Conservation (phyloP, 495 filamentous ascomycete species). For the Penicillium manginii region DNA sequence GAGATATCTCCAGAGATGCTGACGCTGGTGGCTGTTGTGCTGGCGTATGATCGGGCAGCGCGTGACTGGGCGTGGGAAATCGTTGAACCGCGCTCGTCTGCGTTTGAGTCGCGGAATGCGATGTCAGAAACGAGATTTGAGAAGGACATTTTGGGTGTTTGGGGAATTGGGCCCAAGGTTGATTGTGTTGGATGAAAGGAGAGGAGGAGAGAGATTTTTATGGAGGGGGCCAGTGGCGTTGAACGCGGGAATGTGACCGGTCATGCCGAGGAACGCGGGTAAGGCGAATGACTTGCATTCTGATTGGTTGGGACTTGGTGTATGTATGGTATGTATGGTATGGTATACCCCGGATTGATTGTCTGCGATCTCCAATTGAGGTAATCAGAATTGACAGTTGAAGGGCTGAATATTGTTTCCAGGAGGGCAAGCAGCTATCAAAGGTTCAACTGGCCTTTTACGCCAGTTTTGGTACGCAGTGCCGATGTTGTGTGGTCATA, state of each 20-base stretch:
- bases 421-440: no score
- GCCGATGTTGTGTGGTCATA: no score
- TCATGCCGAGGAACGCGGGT: slow-evolving; percentile 16
- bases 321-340: neutral
- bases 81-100: slow-evolving; percentile 63
- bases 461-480: no score
- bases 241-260: slow-evolving; percentile 3
- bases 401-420: no score
- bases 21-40: slow-evolving; percentile 90
- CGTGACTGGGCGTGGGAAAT: slow-evolving; percentile 72
- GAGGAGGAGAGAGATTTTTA: no score
- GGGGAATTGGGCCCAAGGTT: no score
- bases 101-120: slow-evolving; percentile 66
- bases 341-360: no score
- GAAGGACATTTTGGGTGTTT: slow-evolving; percentile 71
- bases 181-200: no score
- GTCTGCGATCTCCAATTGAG: no score
- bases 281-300: slow-evolving; percentile 12
- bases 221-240: neutral
- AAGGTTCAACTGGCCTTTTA: no score
- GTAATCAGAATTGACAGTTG: no score
- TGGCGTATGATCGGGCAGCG: slow-evolving; percentile 77
- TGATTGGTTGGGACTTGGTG: slow-evolving; percentile 18
- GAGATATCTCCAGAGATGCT: slow-evolving; percentile 92
- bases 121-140: slow-evolving; percentile 88